Evolutionary conservation across 2,329 filamentous ascomycete genomes (phyloP), one percentile per base, ranked within the genome.

Genomic region (Purpureocillium lavendulum): DNA sequence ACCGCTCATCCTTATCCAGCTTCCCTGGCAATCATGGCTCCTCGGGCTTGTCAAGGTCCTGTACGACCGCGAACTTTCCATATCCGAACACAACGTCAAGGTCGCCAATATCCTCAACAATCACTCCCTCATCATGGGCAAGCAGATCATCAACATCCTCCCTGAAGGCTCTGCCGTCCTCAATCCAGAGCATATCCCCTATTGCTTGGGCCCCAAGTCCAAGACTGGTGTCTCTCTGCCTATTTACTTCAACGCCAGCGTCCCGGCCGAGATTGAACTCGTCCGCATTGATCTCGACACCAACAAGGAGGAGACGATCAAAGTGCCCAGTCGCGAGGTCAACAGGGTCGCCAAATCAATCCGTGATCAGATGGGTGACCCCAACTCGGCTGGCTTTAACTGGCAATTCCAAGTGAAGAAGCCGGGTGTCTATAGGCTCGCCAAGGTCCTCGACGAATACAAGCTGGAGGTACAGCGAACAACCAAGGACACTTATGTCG

Each of bases 71-170:
- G 92, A 98, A 64, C 66, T 95, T 44, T 87, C 90, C 38, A 84
- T 98, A 49, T 92, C 87, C n/a, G 94, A 96, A 60, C 81, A 84
- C 49, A 87, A 82, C 55, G 90, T 98, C 57, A 94, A 94, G 57
- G 80, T 89, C 13, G 84, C 83, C 21, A 82, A 77, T 45, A 89
- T 98, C 47, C 70, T 95, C 45, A 87, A 96, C 58, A 96, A 97
- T 58, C 77, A 87, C 26, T 95, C 89, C 16, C 74, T 97, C 54
- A 97, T 98, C 47, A 75, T 95, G 65, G 92, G 92, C 55, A 92
- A 88, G 60, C 89, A 97, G 65, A 94, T 96, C 51, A 90, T 98
- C 62, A 92, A 98, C 58, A 95, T 98, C 55, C 70, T 98, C 40
- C 92, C 92, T 2, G 92, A 98, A 69, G 94, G 94, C 69, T 92